A percentile compares a stretch with the other conserved stretches of the same genome.
phyloP scores from a whole-genome alignment of 371 early-diverging fungal species.

The Parasitella parasitica region DNA sequence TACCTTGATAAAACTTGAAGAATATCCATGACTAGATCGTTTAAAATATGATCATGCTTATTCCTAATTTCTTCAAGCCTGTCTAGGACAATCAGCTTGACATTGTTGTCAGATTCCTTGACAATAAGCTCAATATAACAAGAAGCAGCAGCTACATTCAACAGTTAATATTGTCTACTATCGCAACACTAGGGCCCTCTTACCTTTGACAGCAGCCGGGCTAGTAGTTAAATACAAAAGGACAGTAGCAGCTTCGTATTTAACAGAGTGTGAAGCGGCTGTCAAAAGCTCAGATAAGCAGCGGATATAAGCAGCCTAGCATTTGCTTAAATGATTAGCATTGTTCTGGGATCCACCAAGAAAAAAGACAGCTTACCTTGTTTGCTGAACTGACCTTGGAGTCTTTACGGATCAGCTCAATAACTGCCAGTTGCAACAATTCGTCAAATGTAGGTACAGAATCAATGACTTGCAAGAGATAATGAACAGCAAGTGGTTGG shows the following conservation, averaged over 20 bases:
- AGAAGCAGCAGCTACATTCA: conserved; percentile 72
- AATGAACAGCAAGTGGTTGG: conserved; percentile 80
- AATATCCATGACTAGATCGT: conserved; percentile 93
- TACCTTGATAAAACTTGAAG: conserved; percentile 82
- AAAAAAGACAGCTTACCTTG: conserved; percentile 55
- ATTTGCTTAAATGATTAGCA: background rate
- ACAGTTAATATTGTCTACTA: background rate
- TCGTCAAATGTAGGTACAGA: conserved; percentile 86
- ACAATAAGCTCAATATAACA: conserved; percentile 88
- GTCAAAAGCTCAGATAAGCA: conserved; percentile 84
- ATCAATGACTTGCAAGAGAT: conserved; percentile 70
- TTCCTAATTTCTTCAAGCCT: conserved; percentile 82
- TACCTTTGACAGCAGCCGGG: conserved; percentile 88
- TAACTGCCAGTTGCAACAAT: conserved; percentile 87
- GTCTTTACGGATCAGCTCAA: conserved; percentile 94
- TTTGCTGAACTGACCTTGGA: conserved; percentile 74
- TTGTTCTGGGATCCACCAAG: background rate
- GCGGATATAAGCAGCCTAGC: conserved; percentile 81
- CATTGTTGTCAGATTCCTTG: conserved; percentile 96
- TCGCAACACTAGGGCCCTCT: background rate
- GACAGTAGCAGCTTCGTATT: conserved; percentile 96
- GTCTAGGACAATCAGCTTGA: conserved; percentile 94
- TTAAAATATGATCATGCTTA: conserved; percentile 84
- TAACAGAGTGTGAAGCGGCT: conserved; percentile 83
- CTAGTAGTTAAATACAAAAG: conserved; percentile 85